These are phyloP conservation scores for Emericellopsis cladophorae DNA, from an alignment of 2,329 filamentous ascomycete species.

Conservation along the genomic window DNA sequence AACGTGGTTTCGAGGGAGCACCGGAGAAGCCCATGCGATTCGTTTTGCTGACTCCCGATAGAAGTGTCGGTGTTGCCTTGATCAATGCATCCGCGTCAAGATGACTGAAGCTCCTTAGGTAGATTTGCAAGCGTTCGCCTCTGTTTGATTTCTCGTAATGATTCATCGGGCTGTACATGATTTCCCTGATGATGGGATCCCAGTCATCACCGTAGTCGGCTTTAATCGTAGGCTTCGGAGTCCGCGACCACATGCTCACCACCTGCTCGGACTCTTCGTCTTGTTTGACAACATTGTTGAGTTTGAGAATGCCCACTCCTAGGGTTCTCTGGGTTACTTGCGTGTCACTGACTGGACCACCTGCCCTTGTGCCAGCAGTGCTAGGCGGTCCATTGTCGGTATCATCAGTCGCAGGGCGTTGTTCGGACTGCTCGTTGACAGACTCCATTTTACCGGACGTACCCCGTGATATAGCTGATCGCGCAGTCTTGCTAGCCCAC, in stretches of 20 bases:
- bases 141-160: slow-evolving; percentile 60
- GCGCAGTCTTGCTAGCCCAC: slow-evolving; percentile 46
- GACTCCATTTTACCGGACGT: slow-evolving; percentile 39
- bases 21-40: slow-evolving; percentile 89
- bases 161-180: slow-evolving; percentile 63
- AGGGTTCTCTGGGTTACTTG: slow-evolving; percentile 42
- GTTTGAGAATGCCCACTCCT: slow-evolving; percentile 64
- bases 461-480: slow-evolving; percentile 40
- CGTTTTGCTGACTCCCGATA: slow-evolving; percentile 71
- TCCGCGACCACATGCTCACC: slow-evolving; percentile 64
- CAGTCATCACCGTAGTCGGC: slow-evolving; percentile 52
- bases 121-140: slow-evolving; percentile 67
- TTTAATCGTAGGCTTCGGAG: slow-evolving; percentile 38
- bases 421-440: slow-evolving; percentile 38
- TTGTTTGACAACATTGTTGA: slow-evolving; percentile 64
- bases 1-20: slow-evolving; percentile 75
- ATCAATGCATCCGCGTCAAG: slow-evolving; percentile 71
- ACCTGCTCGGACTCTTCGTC: slow-evolving; percentile 62
- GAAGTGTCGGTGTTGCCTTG: slow-evolving; percentile 73
- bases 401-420: slow-evolving; percentile 19
- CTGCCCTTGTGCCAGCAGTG: slow-evolving; percentile 38
- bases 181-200: slow-evolving; percentile 58
- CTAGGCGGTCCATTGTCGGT: slow-evolving; percentile 35
- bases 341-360: slow-evolving; percentile 7
- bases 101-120: slow-evolving; percentile 65